Conservation (phyloP, 495 filamentous ascomycete species). For the Podospora conica region DNA sequence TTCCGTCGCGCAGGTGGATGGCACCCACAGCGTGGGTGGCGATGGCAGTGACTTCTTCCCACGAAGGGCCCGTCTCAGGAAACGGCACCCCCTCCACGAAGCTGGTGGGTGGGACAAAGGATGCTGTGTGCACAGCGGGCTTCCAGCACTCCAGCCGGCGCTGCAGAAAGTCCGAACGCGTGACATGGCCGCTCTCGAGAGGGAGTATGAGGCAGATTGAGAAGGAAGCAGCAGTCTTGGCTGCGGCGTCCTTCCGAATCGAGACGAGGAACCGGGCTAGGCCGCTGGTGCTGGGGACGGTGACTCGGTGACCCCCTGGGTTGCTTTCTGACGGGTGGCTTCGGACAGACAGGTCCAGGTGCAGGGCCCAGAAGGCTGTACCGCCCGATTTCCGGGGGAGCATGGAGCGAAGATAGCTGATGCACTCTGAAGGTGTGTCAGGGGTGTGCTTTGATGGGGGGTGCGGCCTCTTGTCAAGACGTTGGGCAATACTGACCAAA, state of each 20-base stretch:
- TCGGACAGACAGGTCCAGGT: background rate
- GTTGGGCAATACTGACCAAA: background rate
- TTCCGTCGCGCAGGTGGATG: background rate
- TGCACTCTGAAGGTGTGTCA: background rate
- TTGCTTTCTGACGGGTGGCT: background rate
- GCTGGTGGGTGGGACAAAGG: conserved; percentile 10
- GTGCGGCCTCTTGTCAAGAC: background rate
- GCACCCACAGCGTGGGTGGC: background rate
- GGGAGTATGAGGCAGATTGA: background rate
- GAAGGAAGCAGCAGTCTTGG: background rate
- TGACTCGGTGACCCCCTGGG: background rate
- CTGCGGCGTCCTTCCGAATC: background rate
- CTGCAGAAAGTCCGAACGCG: conserved; percentile 12
- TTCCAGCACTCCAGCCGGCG: conserved; percentile 12
- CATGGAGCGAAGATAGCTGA: background rate
- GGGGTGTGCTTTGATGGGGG: background rate
- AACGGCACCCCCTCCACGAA: conserved; percentile 1
- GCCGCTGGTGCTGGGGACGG: background rate
- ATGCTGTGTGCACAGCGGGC: conserved; percentile 6
- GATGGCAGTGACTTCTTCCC: background rate
- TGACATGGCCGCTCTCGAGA: background rate
- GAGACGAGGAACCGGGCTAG: background rate
- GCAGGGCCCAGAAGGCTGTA: background rate
- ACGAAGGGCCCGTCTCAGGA: background rate
- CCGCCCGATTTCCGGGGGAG: background rate